phyloP scores from a whole-genome alignment of 371 early-diverging fungal genomes.

The Enterospora canceri region DNA sequence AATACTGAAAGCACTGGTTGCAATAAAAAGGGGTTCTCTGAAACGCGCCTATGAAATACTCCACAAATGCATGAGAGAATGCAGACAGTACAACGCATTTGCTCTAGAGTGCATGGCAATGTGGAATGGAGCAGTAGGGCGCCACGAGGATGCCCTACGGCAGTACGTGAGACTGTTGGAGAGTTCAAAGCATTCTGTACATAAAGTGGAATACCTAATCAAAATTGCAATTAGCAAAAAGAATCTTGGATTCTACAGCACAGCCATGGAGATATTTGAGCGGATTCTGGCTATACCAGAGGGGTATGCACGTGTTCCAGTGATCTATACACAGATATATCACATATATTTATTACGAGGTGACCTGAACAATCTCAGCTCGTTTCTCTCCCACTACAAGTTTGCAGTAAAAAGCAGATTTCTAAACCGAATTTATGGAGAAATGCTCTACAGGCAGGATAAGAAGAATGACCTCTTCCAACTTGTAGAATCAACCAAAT shows the following conservation, averaged over 20 bases:
- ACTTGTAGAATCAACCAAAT: background rate
- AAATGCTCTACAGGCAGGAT: background rate
- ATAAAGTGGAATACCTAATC: background rate
- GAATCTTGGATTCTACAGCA: background rate
- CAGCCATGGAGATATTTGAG: background rate
- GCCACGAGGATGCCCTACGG: background rate
- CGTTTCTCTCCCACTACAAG: background rate
- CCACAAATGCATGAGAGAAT: background rate
- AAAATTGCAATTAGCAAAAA: slow-evolving; percentile 3
- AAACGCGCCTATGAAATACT: background rate
- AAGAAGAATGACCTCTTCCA: background rate
- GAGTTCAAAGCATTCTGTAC: too few relatives aligned
- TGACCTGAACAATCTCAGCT: background rate
- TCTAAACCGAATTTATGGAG: background rate
- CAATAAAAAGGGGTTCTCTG: background rate
- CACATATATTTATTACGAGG: slow-evolving; percentile 5
- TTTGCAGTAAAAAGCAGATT: background rate
- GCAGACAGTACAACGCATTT: background rate
- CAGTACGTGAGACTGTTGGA: background rate
- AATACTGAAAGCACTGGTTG: background rate
- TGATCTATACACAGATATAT: background rate
- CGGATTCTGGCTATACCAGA: background rate
- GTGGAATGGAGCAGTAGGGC: slow-evolving; percentile 4
- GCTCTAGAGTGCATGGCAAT: slow-evolving; percentile 1
- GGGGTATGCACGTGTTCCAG: background rate